phyloP scores from a whole-genome alignment of 2,329 filamentous ascomycete genomes.

The Eutypella sp. region DNA sequence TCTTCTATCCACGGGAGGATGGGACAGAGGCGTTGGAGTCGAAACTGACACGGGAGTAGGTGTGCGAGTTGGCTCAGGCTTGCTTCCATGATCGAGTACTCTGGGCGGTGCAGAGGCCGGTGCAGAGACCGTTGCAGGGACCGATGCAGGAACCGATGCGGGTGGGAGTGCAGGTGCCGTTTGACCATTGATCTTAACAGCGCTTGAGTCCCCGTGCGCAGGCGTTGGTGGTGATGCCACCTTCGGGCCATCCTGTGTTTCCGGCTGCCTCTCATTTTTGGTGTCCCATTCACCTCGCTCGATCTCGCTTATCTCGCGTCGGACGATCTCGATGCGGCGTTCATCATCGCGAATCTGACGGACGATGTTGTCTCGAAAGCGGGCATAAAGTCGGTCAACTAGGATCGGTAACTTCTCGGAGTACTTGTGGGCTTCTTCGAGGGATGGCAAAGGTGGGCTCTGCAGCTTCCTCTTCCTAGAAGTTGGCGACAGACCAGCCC shows the following conservation, averaged over 20 bases:
- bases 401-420: constrained; percentile 64
- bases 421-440: constrained; percentile 63
- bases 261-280: constrained; percentile 13
- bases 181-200: constrained; percentile 15
- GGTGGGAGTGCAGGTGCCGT: constrained; percentile 12
- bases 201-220: constrained; percentile 9
- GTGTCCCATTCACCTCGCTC: constrained; percentile 44
- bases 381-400: constrained; percentile 67
- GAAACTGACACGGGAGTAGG: constrained; percentile 11
- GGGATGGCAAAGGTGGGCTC: constrained; percentile 56
- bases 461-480: constrained; percentile 72
- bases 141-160: too few relatives aligned
- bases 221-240: constrained; percentile 13
- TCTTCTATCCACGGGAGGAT: constrained; percentile 18
- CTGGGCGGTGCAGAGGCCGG: constrained; percentile 13
- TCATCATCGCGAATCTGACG: constrained; percentile 71
- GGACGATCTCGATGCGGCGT: constrained; percentile 55
- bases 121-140: too few relatives aligned
- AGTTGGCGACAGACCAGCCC: constrained; percentile 46
- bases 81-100: constrained; percentile 12
- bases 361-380: constrained; percentile 68
- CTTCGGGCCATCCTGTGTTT: constrained; percentile 9
- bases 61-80: constrained; percentile 8
- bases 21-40: constrained; percentile 15
- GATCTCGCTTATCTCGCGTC: constrained; percentile 64